Conservation (phyloP, 495 filamentous ascomycete species). For the Chaetomium cochliodes region DNA sequence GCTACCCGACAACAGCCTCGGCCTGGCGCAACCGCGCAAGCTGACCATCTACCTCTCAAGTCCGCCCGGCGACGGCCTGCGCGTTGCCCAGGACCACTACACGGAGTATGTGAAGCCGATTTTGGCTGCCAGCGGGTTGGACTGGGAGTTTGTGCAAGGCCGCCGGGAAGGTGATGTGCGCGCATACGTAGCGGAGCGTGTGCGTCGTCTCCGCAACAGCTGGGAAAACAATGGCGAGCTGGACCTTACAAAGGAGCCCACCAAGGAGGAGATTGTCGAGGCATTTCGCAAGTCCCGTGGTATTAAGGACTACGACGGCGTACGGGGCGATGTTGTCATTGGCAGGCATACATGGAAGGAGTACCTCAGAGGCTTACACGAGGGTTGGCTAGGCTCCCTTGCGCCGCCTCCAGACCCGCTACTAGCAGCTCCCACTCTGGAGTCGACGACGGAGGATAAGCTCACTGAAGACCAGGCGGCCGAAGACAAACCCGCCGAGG, state of each 20-base stretch:
- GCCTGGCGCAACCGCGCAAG: slow-evolving; percentile 71
- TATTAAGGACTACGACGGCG: slow-evolving; percentile 67
- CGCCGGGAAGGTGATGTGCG: slow-evolving; percentile 84
- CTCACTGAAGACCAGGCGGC: slow-evolving; percentile 25
- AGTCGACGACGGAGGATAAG: slow-evolving; percentile 16
- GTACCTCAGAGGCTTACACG: slow-evolving; percentile 88
- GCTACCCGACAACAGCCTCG: slow-evolving; percentile 49
- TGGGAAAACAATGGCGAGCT: slow-evolving; percentile 54
- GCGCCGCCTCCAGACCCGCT: slow-evolving; percentile 37
- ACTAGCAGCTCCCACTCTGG: slow-evolving; percentile 24
- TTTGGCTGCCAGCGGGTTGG: slow-evolving; percentile 81
- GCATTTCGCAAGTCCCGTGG: slow-evolving; percentile 58
- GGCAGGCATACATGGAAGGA: slow-evolving; percentile 97
- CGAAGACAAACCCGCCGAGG: slow-evolving; percentile 39
- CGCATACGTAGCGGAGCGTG: slow-evolving; percentile 74
- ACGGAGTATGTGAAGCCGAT: slow-evolving; percentile 94
- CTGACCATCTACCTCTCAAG: slow-evolving; percentile 82
- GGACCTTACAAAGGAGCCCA: slow-evolving; percentile 41
- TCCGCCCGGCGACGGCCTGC: slow-evolving; percentile 81
- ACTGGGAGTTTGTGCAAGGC: slow-evolving; percentile 94
- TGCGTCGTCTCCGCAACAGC: slow-evolving; percentile 65
- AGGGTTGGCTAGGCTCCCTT: slow-evolving; percentile 92
- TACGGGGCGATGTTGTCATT: slow-evolving; percentile 80
- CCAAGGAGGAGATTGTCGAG: slow-evolving; percentile 57
- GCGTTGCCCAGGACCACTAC: slow-evolving; percentile 85